Base-by-base conservation (phyloP, 345 rosid genomes). In the Cardiospermum halicacabum region DNA sequence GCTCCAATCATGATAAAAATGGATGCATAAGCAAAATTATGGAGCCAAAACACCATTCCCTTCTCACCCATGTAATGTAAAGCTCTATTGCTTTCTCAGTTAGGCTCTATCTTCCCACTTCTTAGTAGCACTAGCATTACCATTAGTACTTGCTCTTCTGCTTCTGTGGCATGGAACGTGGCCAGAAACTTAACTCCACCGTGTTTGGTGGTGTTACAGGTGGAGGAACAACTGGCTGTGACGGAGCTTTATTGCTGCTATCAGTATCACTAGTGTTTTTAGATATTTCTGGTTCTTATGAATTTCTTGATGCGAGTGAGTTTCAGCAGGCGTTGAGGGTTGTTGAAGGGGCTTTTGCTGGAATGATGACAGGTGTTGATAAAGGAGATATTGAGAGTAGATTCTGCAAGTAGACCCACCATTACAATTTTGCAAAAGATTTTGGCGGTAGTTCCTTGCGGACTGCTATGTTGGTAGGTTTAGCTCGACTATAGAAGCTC, bases 11-110 rank as follows among this genome's bases (percentile, higher is more conserved):
- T 77, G 27, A 91, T 83, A 59, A 80, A 94, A 57, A 94, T 94
- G 18, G 96, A 87, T 27, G 96, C 96, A 49, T 91, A 94, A 53
- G 95, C 96, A 58, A 85, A 81, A 72, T 89, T 91, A 78, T 85
- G 87, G 27, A 91, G 83, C 96, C 97, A 91, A 72, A 84, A 89
- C 65, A 84, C 74, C 78, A 77, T 5, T 61, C 96, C 91, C 74
- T 83, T 89, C 74, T 84, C 93, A 53, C 99, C 97, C 47, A 85
- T 66, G 53, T n/a, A n/a, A n/a, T n/a, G n/a, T 84, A 84, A 51
- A 85, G 76, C 75, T 89, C 95, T 56, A 81, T 1, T 32, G 85
- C 89, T 70, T 94, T 91, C 83, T 91, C 93, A 11, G 64, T 13
- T 39, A 84, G 1, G 62, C 62, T 82, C 91, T 87, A 28, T 94